Evolutionary conservation across 805 yeast species (phyloP).

Genomic region (Kuraishia hungarica): DNA sequence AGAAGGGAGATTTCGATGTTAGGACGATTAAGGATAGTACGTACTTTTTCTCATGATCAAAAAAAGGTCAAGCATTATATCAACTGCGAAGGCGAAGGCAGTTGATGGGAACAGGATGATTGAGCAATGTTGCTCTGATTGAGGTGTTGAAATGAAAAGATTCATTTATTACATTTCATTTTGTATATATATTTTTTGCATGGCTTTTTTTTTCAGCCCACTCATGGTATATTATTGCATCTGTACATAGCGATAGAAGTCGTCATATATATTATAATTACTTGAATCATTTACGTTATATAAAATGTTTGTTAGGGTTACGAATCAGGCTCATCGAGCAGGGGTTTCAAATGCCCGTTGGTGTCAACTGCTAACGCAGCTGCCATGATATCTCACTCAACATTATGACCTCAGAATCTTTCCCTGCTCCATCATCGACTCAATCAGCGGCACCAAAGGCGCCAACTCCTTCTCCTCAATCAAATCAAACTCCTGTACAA

Average conservation of each 20-base stretch:
- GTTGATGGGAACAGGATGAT: neutral
- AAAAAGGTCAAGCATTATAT: neutral
- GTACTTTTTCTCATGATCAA: conserved; percentile 55
- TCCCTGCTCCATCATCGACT: conserved; percentile 77
- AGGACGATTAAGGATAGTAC: conserved; percentile 58
- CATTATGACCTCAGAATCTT: conserved; percentile 37
- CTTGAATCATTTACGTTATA: too few relatives aligned
- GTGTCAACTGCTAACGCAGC: neutral
- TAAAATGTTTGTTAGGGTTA: too few relatives aligned
- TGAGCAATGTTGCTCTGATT: neutral
- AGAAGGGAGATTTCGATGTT: conserved; percentile 80
- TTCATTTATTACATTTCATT: neutral
- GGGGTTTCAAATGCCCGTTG: too few relatives aligned
- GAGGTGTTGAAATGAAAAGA: too few relatives aligned
- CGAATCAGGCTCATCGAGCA: too few relatives aligned
- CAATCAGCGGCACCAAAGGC: conserved; percentile 73
- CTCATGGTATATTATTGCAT: neutral
- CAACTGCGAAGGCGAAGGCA: too few relatives aligned
- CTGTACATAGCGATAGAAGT: neutral
- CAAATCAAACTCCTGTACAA: conserved; percentile 75
- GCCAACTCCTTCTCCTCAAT: conserved; percentile 72
- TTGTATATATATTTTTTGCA: conserved; percentile 1
- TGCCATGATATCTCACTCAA: too few relatives aligned
- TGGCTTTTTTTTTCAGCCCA: neutral
- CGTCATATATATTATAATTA: conserved; percentile 1